Percentiles rank a stretch among this genome's conserved stretches.
phyloP scores from a whole-genome alignment of 345 rosid species.

The Eucalyptus cloeziana region DNA sequence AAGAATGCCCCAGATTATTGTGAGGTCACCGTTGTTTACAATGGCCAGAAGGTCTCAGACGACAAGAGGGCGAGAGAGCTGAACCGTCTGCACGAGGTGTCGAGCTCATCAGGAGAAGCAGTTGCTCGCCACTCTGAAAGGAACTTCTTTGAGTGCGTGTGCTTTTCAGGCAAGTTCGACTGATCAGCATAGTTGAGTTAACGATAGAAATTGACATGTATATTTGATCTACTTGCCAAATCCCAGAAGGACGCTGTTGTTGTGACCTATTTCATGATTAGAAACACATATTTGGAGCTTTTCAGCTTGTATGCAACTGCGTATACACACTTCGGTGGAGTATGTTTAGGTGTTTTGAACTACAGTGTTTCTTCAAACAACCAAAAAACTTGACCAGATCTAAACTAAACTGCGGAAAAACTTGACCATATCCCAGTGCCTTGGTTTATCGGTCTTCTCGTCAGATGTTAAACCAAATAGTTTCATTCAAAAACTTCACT shows the following conservation, averaged over 20 bases:
- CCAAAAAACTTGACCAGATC: background rate
- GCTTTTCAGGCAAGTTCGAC: constrained; percentile 26
- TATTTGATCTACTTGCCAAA: background rate
- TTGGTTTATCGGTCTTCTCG: background rate
- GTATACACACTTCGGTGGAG: background rate
- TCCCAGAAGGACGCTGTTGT: background rate
- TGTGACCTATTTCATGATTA: background rate
- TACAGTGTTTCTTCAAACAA: background rate
- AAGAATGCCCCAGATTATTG: constrained; percentile 47
- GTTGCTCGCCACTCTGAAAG: background rate
- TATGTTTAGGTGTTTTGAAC: background rate
- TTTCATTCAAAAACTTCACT: background rate
- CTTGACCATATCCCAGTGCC: background rate
- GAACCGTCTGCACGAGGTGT: background rate
- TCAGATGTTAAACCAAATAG: background rate
- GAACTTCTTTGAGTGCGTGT: constrained; percentile 20
- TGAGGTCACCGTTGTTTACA: constrained; percentile 24
- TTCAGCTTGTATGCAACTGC: background rate
- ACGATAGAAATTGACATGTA: background rate
- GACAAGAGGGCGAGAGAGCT: background rate
- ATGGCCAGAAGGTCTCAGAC: constrained; percentile 19
- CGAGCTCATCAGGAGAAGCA: background rate
- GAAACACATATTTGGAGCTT: background rate
- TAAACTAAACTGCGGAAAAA: background rate
- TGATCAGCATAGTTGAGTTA: background rate